These are phyloP conservation scores for Phytomonas francai DNA, from an alignment of 208 protist genomes.

Conservation along the genomic window DNA sequence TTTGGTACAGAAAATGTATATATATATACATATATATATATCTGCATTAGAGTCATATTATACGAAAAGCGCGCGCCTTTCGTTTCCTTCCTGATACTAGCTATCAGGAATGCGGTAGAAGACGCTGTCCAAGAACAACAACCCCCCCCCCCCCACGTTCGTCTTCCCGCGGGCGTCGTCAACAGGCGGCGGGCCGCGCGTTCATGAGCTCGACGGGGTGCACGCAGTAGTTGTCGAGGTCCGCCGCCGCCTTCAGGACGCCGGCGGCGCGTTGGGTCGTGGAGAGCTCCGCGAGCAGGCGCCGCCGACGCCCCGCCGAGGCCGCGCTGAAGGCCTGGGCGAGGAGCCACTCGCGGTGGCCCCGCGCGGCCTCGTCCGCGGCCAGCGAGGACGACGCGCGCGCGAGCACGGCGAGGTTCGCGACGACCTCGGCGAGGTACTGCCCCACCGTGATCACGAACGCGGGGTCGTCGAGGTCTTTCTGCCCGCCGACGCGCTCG, in stretches of 20 bases:
- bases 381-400: slow-evolving; percentile 54
- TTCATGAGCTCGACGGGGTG: slow-evolving; percentile 81
- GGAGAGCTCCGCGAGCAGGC: slow-evolving; percentile 28
- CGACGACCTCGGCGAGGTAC: slow-evolving; percentile 61
- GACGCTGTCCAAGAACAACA: too few relatives aligned
- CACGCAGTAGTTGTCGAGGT: slow-evolving; percentile 43
- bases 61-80: too few relatives aligned
- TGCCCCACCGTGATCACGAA: slow-evolving; percentile 37
- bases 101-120: too few relatives aligned
- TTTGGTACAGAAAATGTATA: too few relatives aligned
- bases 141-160: too few relatives aligned
- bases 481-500: slow-evolving; percentile 19
- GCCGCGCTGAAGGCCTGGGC: slow-evolving; percentile 54
- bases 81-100: too few relatives aligned
- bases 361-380: slow-evolving; percentile 35
- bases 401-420: slow-evolving; percentile 65
- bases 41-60: too few relatives aligned
- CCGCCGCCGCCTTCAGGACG: slow-evolving; percentile 20
- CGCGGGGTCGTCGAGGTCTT: slow-evolving; percentile 18
- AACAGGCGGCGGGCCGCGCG: slow-evolving; percentile 16
- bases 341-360: slow-evolving; percentile 64
- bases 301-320: slow-evolving; percentile 31
- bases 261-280: slow-evolving; percentile 17
- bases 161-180: not conserved
- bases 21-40: too few relatives aligned